Evolutionary conservation across 257 asterid species (phyloP), one percentile per base, ranked within the genome.

Genomic region (Solanum pimpinellifolium): DNA sequence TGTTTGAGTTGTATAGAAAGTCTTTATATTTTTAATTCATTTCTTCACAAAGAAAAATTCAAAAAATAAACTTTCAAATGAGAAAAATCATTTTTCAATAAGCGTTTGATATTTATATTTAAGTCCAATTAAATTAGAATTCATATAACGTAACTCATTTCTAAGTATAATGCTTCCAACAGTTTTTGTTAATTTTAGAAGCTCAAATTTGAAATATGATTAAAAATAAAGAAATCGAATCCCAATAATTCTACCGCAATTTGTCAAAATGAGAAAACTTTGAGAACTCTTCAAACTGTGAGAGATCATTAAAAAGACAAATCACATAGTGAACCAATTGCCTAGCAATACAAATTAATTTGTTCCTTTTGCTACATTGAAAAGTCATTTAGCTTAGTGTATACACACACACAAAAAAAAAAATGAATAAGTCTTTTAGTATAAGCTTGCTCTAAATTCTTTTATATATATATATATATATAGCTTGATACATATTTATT

Each of bases 331-430:
- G 1, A 80, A 25, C 13, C 0, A 47, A 5, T 49, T 81, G 31
- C 44, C 69, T 47, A 49, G 29, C 20, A 81, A 20, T 81, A 81
- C 2, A 29, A 81, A 33, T 9, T 72, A 72, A 49, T 47, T 31
- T 49, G 21, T 81, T 18, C 69, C 46, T 81, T 81, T 81, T 29
- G 70, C 85, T 81, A 49, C 11, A 49, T 49, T 81, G 85, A 81
- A 49, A 81, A 13, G 85, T 81, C 85, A 49, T 47, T 81, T 31
- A 49, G 85, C 69, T 49, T 29, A 49, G 85, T 29, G 56, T 1
- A n/a, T 13, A 78, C 84, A 78, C 11, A 25, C n/a, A 46, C 7
- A 76, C 9, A 41, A 20, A 23, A 14, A n/a, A 6, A 33, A 3
- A 0, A 41, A 14, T 27, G 84, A 78, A 78, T 25, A 25, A 78